Conservation (phyloP, 768 basidiomycete species). For the Termitomyces titanicus region DNA sequence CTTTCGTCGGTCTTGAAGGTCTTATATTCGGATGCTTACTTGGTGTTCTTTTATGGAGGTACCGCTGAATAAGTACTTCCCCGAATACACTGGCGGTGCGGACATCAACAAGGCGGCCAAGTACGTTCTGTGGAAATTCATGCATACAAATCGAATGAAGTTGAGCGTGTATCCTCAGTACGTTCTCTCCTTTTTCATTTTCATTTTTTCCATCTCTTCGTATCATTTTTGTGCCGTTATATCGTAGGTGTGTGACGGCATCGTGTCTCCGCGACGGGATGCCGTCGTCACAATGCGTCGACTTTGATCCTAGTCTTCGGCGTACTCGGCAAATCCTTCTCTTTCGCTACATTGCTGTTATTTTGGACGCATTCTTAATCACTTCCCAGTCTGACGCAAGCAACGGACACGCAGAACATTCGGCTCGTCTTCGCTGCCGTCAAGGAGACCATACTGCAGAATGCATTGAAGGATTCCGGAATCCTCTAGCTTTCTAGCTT, state of each 20-base stretch:
- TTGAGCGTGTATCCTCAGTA: conserved; percentile 91
- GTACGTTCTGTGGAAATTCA: conserved; percentile 93
- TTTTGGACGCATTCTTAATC: not conserved
- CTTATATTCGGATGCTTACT: not conserved
- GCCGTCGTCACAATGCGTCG: no score
- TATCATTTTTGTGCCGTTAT: not conserved
- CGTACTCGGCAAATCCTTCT: no score
- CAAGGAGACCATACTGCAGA: conserved; percentile 16
- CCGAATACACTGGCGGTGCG: conserved; percentile 84
- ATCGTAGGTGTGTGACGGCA: not conserved
- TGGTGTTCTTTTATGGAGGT: conserved; percentile 35
- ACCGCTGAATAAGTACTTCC: conserved; percentile 75
- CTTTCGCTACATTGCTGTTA: not conserved
- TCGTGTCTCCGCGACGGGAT: not conserved
- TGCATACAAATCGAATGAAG: conserved; percentile 82
- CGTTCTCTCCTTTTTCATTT: conserved; percentile 23
- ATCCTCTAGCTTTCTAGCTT: conserved; percentile 8
- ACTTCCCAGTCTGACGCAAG: conserved; percentile 12
- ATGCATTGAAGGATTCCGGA: conserved; percentile 13
- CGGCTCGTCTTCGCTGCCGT: conserved; percentile 14
- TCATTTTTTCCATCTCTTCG: not conserved
- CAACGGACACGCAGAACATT: conserved; percentile 15
- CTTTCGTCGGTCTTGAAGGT: not conserved
- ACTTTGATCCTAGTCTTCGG: not conserved
- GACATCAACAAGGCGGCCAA: conserved; percentile 95